Percentiles rank a stretch among this genome's conserved stretches.
Evolutionary conservation across 2,329 filamentous ascomycete species (phyloP).

Genomic region (Hysterium pulicare): DNA sequence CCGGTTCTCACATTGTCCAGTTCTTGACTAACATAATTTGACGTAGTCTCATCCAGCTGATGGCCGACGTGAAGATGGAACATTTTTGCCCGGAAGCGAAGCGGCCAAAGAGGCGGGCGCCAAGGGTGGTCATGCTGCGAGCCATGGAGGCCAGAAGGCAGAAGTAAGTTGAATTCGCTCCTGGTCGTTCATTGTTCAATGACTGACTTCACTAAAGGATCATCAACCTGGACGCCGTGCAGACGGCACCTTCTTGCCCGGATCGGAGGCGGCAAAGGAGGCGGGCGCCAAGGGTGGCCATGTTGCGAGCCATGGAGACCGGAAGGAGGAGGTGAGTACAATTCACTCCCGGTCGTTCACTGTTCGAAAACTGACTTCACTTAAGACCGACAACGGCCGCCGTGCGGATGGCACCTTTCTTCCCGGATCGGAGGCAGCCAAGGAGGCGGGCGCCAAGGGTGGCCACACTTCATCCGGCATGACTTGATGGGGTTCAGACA

Average conservation of each 20-base stretch:
- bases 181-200: background rate
- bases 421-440: constrained; percentile 35
- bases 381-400: too few relatives aligned
- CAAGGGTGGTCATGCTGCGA: constrained; percentile 9
- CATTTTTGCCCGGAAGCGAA: constrained; percentile 17
- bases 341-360: background rate
- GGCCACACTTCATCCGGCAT: constrained; percentile 20
- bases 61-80: constrained; percentile 14
- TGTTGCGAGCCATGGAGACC: constrained; percentile 20
- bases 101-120: constrained; percentile 17
- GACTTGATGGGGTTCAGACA: too few relatives aligned
- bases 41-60: background rate
- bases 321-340: too few relatives aligned
- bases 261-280: constrained; percentile 36
- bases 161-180: background rate
- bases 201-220: constrained; percentile 6
- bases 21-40: background rate
- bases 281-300: constrained; percentile 37
- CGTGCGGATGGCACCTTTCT: constrained; percentile 40
- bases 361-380: too few relatives aligned
- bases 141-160: constrained; percentile 1
- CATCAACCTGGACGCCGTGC: constrained; percentile 32
- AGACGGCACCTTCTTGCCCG: constrained; percentile 39
- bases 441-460: constrained; percentile 36
- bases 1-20: too few relatives aligned